These are phyloP conservation scores for Astragalus membranaceus DNA, from an alignment of 306 rosid species.

Conservation along the genomic window DNA sequence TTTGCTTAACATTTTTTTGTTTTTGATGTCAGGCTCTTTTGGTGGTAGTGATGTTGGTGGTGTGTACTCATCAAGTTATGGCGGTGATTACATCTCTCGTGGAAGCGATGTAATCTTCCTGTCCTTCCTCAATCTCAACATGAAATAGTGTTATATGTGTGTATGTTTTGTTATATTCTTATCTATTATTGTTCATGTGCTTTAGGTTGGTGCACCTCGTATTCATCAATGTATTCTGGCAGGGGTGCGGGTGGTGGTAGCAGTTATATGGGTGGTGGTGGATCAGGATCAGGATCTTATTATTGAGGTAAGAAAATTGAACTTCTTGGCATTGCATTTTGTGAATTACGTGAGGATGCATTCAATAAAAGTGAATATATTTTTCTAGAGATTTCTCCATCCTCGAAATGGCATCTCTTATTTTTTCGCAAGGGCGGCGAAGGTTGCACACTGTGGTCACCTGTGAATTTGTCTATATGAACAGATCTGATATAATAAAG, in stretches of 20 bases:
- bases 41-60: slow-evolving; percentile 69
- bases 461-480: slow-evolving; percentile 67
- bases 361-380: slow-evolving; percentile 1
- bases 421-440: slow-evolving; percentile 48
- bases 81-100: slow-evolving; percentile 81
- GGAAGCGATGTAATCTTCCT: slow-evolving; percentile 74
- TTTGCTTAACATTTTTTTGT: neutral
- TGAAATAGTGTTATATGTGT: neutral
- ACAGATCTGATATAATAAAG: slow-evolving; percentile 71
- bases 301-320: slow-evolving; percentile 62
- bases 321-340: slow-evolving; percentile 6
- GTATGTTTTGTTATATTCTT: neutral
- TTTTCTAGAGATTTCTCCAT: slow-evolving; percentile 29
- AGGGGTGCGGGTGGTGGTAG: slow-evolving; percentile 78
- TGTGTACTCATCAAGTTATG: slow-evolving; percentile 91
- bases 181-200: slow-evolving; percentile 13
- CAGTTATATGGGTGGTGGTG: slow-evolving; percentile 79
- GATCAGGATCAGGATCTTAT: too few relatives aligned
- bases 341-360: neutral
- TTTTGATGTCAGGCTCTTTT: slow-evolving; percentile 61
- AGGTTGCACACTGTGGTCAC: slow-evolving; percentile 63
- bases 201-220: slow-evolving; percentile 84
- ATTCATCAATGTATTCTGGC: slow-evolving; percentile 78
- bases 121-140: neutral
- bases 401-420: slow-evolving; percentile 41